phyloP scores from a whole-genome alignment of 1,284 basidiomycete genomes.

The Ustanciosporium gigantosporum region DNA sequence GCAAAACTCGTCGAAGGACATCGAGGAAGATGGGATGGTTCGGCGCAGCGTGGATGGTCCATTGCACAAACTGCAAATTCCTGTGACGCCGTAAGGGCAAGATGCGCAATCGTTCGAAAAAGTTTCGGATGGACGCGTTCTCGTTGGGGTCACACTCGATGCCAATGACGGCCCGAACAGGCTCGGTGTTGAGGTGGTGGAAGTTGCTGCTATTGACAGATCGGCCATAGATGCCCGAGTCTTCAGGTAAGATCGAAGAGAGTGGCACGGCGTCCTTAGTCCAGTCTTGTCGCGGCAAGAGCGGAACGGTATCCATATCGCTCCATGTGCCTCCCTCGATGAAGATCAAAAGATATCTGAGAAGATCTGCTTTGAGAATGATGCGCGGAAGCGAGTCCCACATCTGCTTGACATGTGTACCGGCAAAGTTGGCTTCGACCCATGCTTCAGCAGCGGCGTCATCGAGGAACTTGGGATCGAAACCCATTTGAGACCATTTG shows the following conservation, averaged over 20 bases:
- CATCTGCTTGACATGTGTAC: conserved; percentile 24
- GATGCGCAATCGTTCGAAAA: conserved; percentile 20
- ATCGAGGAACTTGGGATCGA: conserved; percentile 39
- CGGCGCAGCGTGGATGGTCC: conserved; percentile 32
- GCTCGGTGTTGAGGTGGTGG: not conserved
- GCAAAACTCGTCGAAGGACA: conserved; percentile 21
- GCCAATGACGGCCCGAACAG: conserved; percentile 30
- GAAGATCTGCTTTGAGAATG: conserved; percentile 42
- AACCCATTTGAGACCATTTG: conserved; percentile 37
- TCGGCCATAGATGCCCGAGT: conserved; percentile 13
- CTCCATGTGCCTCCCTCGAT: conserved; percentile 41
- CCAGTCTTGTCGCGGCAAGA: conserved; percentile 33
- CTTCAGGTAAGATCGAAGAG: conserved; percentile 6
- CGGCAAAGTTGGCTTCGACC: conserved; percentile 19
- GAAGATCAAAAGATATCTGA: conserved; percentile 40
- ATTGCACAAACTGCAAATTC: conserved; percentile 34
- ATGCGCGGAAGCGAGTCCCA: conserved; percentile 38
- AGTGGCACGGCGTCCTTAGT: conserved; percentile 28
- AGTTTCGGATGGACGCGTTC: conserved; percentile 14
- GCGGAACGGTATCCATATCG: conserved; percentile 45
- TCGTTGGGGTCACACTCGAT: conserved; percentile 39
- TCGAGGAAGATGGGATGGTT: conserved; percentile 41
- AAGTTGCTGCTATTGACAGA: not conserved
- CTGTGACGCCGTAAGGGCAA: conserved; percentile 28
- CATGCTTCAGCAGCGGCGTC: conserved; percentile 31